Evolutionary conservation across 495 filamentous ascomycete species (phyloP).

Genomic region (Penicillium egyptiacum): DNA sequence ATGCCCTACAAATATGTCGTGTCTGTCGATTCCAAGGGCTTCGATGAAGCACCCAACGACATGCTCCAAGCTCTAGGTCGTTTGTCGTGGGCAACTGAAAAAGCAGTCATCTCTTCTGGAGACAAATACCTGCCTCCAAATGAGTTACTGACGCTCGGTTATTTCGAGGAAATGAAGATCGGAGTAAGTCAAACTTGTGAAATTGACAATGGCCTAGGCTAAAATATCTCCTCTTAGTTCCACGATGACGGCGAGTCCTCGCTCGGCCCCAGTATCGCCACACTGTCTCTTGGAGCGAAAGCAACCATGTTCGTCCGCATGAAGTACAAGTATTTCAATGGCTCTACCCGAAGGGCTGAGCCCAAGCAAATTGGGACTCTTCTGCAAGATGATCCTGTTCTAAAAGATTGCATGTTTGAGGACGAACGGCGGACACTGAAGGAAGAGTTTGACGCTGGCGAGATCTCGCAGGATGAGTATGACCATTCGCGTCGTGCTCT

Average conservation of each 20-base stretch:
- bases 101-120: slow-evolving; percentile 32
- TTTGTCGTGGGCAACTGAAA: slow-evolving; percentile 63
- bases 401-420: slow-evolving; percentile 41
- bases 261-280: slow-evolving; percentile 73
- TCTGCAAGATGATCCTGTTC: slow-evolving; percentile 27
- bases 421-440: slow-evolving; percentile 41
- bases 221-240: slow-evolving; percentile 16
- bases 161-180: slow-evolving; percentile 69
- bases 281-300: slow-evolving; percentile 68
- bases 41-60: slow-evolving; percentile 57
- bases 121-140: slow-evolving; percentile 49
- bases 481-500: slow-evolving; percentile 15
- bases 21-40: slow-evolving; percentile 59
- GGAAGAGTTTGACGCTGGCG: slow-evolving; percentile 22
- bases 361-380: background rate
- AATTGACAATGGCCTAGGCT: slow-evolving; percentile 1
- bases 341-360: slow-evolving; percentile 31
- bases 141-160: slow-evolving; percentile 73
- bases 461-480: slow-evolving; percentile 25
- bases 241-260: slow-evolving; percentile 83
- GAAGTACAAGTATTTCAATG: slow-evolving; percentile 57
- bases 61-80: slow-evolving; percentile 60
- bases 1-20: slow-evolving; percentile 83
- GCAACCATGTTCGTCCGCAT: slow-evolving; percentile 69
- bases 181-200: slow-evolving; percentile 50